A percentile compares a stretch with the other conserved stretches of the same genome.
Conservation (phyloP, 345 rosid species). For the Sapria himalayana region DNA sequence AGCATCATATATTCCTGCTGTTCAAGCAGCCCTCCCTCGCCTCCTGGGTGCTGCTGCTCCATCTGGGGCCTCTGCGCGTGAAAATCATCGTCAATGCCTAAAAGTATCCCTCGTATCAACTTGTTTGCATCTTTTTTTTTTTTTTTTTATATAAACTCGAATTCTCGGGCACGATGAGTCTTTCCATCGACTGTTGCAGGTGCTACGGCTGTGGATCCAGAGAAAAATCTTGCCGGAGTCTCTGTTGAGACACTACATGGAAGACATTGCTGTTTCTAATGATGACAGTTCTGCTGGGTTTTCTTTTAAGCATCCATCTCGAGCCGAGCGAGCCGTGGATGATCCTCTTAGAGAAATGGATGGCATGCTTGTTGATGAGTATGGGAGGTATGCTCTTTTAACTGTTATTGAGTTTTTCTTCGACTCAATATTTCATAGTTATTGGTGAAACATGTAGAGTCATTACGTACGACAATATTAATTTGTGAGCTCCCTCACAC, state of each 20-base stretch:
- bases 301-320: slow-evolving; percentile 64
- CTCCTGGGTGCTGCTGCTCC: slow-evolving; percentile 93
- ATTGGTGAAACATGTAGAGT: no score
- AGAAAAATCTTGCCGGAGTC: slow-evolving; percentile 75
- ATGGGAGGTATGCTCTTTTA: slow-evolving; percentile 96
- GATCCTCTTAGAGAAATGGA: slow-evolving; percentile 98
- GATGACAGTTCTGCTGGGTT: slow-evolving; percentile 40
- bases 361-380: slow-evolving; percentile 95
- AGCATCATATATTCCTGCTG: slow-evolving; percentile 59
- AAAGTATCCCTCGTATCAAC: no score
- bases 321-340: slow-evolving; percentile 75
- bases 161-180: slow-evolving; percentile 8
- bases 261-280: slow-evolving; percentile 62
- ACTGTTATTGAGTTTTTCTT: no score
- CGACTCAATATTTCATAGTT: no score
- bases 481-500: no score
- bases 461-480: no score
- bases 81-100: slow-evolving; percentile 90
- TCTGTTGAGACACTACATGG: slow-evolving; percentile 52
- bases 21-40: slow-evolving; percentile 84
- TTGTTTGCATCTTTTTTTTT: no score
- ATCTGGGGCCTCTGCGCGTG: slow-evolving; percentile 62
- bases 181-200: slow-evolving; percentile 25
- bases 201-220: slow-evolving; percentile 76
- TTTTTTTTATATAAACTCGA: slow-evolving; percentile 1